Conservation (phyloP, 345 rosid species). For the Murraya koenigii region DNA sequence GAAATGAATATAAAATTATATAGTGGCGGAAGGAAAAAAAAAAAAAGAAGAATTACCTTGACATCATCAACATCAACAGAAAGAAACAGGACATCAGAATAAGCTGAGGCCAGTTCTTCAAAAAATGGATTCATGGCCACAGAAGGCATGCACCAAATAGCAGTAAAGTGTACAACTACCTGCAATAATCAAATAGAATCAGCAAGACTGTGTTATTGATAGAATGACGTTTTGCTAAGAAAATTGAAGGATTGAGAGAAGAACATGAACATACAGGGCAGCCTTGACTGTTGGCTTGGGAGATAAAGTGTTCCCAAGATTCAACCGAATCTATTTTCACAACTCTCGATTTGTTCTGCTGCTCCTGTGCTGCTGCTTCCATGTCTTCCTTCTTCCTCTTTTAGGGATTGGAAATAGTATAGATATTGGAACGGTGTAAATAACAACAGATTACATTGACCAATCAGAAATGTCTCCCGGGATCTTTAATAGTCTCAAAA, state of each 20-base stretch:
- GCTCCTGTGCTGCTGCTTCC: slow-evolving; percentile 44
- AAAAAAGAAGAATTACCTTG: slow-evolving; percentile 39
- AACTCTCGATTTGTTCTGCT: slow-evolving; percentile 50
- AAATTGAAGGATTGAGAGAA: not conserved
- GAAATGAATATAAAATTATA: not conserved
- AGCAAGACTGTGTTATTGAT: no score
- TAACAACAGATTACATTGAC: not conserved
- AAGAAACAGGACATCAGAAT: slow-evolving; percentile 71
- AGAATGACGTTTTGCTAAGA: not conserved
- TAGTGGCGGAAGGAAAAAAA: no score
- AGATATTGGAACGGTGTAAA: no score
- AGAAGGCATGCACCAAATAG: slow-evolving; percentile 92
- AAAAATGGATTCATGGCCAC: slow-evolving; percentile 79
- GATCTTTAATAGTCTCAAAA: no score
- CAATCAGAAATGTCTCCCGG: no score
- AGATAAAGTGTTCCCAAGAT: slow-evolving; percentile 63
- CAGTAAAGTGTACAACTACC: slow-evolving; percentile 86
- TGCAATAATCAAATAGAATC: slow-evolving; percentile 23
- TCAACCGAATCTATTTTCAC: slow-evolving; percentile 57
- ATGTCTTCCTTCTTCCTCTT: slow-evolving; percentile 4
- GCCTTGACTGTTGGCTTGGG: slow-evolving; percentile 57
- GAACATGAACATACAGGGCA: slow-evolving; percentile 52
- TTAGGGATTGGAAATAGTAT: not conserved
- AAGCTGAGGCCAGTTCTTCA: slow-evolving; percentile 60
- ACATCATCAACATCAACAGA: slow-evolving; percentile 87